Percentiles rank a stretch among this genome's conserved stretches.
Evolutionary conservation across 129 eudicot species (phyloP).

Genomic region (Flaveria bidentis): DNA sequence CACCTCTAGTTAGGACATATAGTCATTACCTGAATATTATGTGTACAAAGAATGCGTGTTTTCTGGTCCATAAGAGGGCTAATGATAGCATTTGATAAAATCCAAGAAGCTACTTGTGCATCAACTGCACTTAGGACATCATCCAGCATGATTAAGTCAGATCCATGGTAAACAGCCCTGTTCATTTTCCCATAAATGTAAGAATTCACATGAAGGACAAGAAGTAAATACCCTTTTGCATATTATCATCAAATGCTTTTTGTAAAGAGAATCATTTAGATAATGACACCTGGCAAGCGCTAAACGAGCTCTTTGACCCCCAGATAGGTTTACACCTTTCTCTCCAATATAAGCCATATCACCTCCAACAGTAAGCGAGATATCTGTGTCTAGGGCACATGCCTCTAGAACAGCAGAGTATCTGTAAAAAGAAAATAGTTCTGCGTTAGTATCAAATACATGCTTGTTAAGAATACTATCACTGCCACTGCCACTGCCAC

Average conservation of each 20-base stretch:
- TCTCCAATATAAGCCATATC: constrained; percentile 90
- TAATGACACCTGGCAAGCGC: constrained; percentile 81
- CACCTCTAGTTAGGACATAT: constrained; percentile 16
- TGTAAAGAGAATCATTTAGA: constrained; percentile 10
- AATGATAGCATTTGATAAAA: constrained; percentile 70
- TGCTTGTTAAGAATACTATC: not conserved
- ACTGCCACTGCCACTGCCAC: constrained; percentile 3
- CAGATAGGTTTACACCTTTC: constrained; percentile 86
- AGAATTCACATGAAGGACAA: constrained; percentile 11
- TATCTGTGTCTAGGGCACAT: constrained; percentile 77
- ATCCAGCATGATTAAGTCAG: constrained; percentile 78
- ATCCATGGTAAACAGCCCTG: constrained; percentile 84
- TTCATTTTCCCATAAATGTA: constrained; percentile 11
- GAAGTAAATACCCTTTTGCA: not conserved
- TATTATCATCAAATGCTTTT: constrained; percentile 16
- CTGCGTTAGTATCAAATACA: not conserved
- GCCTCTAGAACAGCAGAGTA: constrained; percentile 70
- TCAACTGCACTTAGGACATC: constrained; percentile 99
- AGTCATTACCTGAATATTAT: constrained; percentile 67
- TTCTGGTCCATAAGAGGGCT: constrained; percentile 72
- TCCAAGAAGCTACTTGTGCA: constrained; percentile 84
- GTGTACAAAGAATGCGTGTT: constrained; percentile 88
- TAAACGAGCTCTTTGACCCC: constrained; percentile 96
- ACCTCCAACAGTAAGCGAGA: constrained; percentile 83
- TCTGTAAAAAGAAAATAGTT: constrained; percentile 43